Conservation (phyloP, 176 grass and related monocot genomes). For the Pontederia crassipes region DNA sequence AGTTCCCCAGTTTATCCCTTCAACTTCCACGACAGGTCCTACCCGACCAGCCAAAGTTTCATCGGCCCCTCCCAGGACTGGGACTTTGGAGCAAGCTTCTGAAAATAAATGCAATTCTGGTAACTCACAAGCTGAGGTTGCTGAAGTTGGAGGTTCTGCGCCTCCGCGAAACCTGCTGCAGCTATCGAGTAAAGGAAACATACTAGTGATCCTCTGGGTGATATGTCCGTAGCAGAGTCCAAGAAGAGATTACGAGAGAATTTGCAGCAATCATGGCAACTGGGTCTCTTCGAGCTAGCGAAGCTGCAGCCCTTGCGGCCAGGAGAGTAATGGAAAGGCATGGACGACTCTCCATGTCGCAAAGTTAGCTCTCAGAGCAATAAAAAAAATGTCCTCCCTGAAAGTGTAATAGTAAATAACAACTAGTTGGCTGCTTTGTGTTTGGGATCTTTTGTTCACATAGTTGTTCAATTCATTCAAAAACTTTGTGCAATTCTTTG, state of each 20-base stretch:
- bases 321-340: conserved; percentile 69
- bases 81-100: background rate
- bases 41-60: background rate
- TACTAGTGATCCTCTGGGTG: conserved; percentile 30
- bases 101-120: background rate
- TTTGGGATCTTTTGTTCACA: no score
- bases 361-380: no score
- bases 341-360: conserved; percentile 12
- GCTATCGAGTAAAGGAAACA: background rate
- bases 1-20: conserved; percentile 35
- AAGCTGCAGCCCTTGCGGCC: conserved; percentile 64
- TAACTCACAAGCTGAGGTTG: background rate
- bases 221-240: conserved; percentile 42
- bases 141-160: no score
- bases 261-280: conserved; percentile 73
- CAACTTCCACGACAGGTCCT: background rate
- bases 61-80: background rate
- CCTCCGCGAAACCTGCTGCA: background rate
- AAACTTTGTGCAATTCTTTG: no score
- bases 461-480: no score
- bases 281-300: conserved; percentile 48
- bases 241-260: conserved; percentile 75
- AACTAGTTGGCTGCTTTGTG: no score
- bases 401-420: no score
- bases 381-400: no score